These are phyloP conservation scores for Physcia stellaris DNA, from an alignment of 495 filamentous ascomycete species.

Conservation along the genomic window DNA sequence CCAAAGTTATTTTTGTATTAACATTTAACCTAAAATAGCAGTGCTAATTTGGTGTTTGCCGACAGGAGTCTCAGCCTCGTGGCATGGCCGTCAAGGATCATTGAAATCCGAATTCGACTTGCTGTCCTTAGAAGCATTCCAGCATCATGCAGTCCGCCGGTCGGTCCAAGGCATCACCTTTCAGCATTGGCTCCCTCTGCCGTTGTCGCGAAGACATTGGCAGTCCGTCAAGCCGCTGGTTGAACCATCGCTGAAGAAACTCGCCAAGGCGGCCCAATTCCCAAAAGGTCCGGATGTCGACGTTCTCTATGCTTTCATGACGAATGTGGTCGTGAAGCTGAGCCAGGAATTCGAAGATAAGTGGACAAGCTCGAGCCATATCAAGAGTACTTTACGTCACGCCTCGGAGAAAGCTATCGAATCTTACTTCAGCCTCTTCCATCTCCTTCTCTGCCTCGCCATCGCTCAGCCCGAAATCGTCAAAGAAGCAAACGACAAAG, in stretches of 20 bases:
- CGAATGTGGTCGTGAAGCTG: conserved; percentile 35
- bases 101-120: too few relatives aligned
- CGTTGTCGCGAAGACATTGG: conserved; percentile 35
- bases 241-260: conserved; percentile 6
- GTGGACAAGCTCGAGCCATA: not conserved
- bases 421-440: conserved; percentile 39
- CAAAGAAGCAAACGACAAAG: conserved; percentile 12
- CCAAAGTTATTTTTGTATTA: too few relatives aligned
- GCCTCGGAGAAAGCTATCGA: conserved; percentile 40
- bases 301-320: conserved; percentile 38
- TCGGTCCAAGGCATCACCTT: conserved; percentile 31
- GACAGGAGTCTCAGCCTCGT: too few relatives aligned
- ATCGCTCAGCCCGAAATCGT: conserved; percentile 11
- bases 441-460: conserved; percentile 31
- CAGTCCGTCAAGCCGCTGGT: conserved; percentile 18
- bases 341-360: conserved; percentile 20
- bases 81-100: too few relatives aligned
- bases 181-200: conserved; percentile 31
- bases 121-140: conserved; percentile 26
- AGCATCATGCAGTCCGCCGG: conserved; percentile 15
- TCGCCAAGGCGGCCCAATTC: conserved; percentile 8
- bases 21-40: too few relatives aligned
- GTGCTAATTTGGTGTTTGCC: too few relatives aligned
- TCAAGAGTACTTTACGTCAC: conserved; percentile 28
- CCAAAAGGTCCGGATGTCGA: conserved; percentile 12